Base-by-base conservation (phyloP, 257 asterid species). In the Capsicum rhomboideum region DNA sequence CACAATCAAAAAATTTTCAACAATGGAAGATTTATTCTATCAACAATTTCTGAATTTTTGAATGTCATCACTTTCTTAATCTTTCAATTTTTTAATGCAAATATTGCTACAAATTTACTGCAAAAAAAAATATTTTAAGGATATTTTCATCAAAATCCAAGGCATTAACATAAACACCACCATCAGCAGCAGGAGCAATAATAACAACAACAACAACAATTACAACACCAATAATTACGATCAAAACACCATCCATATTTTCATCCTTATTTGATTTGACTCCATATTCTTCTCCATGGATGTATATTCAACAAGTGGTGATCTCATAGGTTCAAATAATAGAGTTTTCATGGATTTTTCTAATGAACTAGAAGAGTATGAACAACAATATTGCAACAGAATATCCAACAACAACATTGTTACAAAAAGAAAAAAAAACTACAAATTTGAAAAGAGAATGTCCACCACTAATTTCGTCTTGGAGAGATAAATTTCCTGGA, bases 261-360 rank as follows among this genome's bases (percentile, higher is more conserved):
- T 58, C 83, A 23, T 58, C 52, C 26, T 44, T 75, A 26, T 28
- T 34, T 44, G 12, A 6, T 21, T 34, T 37, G 16, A 64, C 75
- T 10, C 68, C 77, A 42, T 40, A 29, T n/a, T 74, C 86, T 8
- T 55, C 78, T 9, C 55, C 61, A 29, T 83, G 86, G 86, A 72
- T 80, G 28, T n/a, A n/a, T 26, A 34, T 18, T 83, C 82, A 2
- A 74, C 82, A 28, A 75, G 71, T 6, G 83, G 83, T 0, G 86
- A 83, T 80, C 55, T 83, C 2, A 61, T 83, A 31, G 86, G 86
- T 26, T 18, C 83, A 44, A 83, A 83, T 11, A 75, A 83, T 37
- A 83, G 83, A 12, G 86, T 83, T 26, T 77, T 69, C 67, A 58
- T 75, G 86, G 9, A 14, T 6, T 71, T 53, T 0, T 6, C 46